Evolutionary conservation across 2,329 filamentous ascomycete species (phyloP).

Genomic region (Aspergillus brasiliensis): DNA sequence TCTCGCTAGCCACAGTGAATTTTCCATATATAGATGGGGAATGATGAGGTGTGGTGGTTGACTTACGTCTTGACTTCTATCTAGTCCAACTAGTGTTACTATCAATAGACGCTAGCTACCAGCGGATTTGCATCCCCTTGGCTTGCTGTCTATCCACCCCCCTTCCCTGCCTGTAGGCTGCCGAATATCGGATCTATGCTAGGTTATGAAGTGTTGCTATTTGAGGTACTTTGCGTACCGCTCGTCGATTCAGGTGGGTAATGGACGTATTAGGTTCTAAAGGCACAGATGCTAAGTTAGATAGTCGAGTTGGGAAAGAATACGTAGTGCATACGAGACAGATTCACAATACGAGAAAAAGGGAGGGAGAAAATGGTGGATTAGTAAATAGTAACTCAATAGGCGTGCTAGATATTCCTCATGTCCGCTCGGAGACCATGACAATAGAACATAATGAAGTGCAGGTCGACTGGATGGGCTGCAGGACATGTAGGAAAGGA

Average conservation of each 20-base stretch:
- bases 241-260: not conserved
- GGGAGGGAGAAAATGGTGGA: not conserved
- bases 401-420: not conserved
- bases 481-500: not conserved
- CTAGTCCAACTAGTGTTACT: not conserved
- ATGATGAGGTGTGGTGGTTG: not conserved
- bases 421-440: not conserved
- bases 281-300: not conserved
- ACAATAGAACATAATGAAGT: not conserved
- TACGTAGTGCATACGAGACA: not conserved
- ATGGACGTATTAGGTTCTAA: not conserved
- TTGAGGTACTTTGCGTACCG: not conserved
- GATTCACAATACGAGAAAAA: not conserved
- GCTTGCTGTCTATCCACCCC: not conserved
- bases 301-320: not conserved
- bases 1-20: too few species aligned
- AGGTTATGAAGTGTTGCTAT: not conserved
- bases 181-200: not conserved
- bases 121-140: not conserved
- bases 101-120: conserved; percentile 2
- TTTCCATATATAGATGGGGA: not conserved
- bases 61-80: not conserved
- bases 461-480: not conserved
- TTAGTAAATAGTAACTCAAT: not conserved
- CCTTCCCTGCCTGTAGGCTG: not conserved